Base-by-base conservation (phyloP, 257 asterid genomes). In the Capsicum rhomboideum region DNA sequence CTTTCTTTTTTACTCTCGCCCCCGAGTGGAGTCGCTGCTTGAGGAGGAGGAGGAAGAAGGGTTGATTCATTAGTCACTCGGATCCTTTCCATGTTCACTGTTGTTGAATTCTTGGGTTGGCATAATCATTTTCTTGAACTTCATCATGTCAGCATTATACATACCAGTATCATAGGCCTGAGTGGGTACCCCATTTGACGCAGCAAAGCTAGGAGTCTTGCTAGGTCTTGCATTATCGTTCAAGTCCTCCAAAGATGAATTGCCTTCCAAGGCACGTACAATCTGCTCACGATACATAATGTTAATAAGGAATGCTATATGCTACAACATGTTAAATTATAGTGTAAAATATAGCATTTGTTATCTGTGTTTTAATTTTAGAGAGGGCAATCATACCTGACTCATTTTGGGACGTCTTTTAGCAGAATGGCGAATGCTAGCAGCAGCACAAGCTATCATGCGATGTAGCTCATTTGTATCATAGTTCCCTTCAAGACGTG, bases 341-440 rank as follows among this genome's bases (percentile, higher is more conserved):
- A 28, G 16, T 17, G 78, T 10, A 37, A n/a, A 49, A 3, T 29
- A 31, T 11, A 58, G 29, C 23, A 61, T 58, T 58, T n/a, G 29
- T 58, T 23, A 59, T 23, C 18, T 61, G 23, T 55, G 23, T 5
- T 18, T 6, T 34, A 34, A 20, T 61, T 17, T 37, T 20, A 42
- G 20, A 71, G 18, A 49, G 16, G 59, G 59, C 13, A 75, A 26
- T 26, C 59, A 26, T 82, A 93, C 98, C 93, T 95, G 99, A 86
- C 98, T 92, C 99, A 96, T 96, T 83, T 88, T 94, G 3, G 99
- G 98, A 37, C 99, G 99, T 86, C 94, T 90, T 87, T 95, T 88
- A 4, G 98, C 96, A 4, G 99, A 96, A 89, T 96, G 98, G 12
- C 98, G 98, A 75, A 96, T 88, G 77, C 95, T 88, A n/a, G 97